A percentile compares a stretch with the other conserved stretches of the same genome.
Conservation (phyloP, 495 filamentous ascomycete species). For the Neurospora pannonica region DNA sequence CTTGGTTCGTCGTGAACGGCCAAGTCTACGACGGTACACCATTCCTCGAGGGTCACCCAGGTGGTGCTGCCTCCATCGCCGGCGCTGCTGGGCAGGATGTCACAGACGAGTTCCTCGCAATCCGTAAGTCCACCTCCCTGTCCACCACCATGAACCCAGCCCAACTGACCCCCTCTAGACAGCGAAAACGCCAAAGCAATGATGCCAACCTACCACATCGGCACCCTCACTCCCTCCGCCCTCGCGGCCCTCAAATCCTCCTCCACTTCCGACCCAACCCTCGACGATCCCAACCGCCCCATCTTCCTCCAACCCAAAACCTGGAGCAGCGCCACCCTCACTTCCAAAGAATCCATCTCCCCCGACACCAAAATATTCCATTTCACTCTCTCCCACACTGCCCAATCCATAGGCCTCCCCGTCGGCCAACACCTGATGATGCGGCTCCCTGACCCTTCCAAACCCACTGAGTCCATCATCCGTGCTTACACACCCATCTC, state of each 20-base stretch:
- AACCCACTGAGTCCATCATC: slow-evolving; percentile 61
- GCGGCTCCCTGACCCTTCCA: slow-evolving; percentile 58
- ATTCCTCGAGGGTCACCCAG: slow-evolving; percentile 81
- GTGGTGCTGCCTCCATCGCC: slow-evolving; percentile 80
- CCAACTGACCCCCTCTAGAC: slow-evolving; percentile 40
- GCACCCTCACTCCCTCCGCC: slow-evolving; percentile 68
- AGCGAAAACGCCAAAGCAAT: slow-evolving; percentile 87
- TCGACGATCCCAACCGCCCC: slow-evolving; percentile 58
- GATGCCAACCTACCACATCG: slow-evolving; percentile 86
- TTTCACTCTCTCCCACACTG: slow-evolving; percentile 65
- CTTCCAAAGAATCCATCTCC: slow-evolving; percentile 56
- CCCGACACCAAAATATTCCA: slow-evolving; percentile 78
- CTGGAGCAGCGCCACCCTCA: slow-evolving; percentile 64
- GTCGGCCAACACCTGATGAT: slow-evolving; percentile 87
- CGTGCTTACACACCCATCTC: slow-evolving; percentile 87
- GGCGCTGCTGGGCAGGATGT: slow-evolving; percentile 75
- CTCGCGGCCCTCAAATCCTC: slow-evolving; percentile 51
- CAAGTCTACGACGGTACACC: slow-evolving; percentile 85
- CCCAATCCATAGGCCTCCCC: slow-evolving; percentile 69
- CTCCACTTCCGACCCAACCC: slow-evolving; percentile 32
- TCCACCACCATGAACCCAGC: neutral
- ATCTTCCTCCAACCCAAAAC: slow-evolving; percentile 61
- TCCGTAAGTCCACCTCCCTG: slow-evolving; percentile 53
- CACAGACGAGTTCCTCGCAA: slow-evolving; percentile 91
- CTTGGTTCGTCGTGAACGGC: slow-evolving; percentile 90